These are phyloP conservation scores for Singerocomus inundabilis DNA, from an alignment of 1,284 basidiomycete species.

Conservation along the genomic window DNA sequence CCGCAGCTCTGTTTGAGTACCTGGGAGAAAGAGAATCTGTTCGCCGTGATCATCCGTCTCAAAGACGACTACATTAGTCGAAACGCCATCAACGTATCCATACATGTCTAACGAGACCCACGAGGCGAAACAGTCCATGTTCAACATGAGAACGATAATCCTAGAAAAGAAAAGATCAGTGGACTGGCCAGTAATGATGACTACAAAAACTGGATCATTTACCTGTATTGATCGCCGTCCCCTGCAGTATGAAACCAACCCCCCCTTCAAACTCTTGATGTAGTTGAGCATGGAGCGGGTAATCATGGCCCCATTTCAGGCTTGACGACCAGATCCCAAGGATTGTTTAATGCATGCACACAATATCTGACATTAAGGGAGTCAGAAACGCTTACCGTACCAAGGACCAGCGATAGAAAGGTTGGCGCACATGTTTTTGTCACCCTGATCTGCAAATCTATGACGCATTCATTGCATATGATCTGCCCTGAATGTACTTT, in stretches of 20 bases:
- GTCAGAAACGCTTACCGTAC: background rate
- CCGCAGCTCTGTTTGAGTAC: constrained; percentile 7
- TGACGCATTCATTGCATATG: too few relatives aligned
- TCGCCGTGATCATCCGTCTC: background rate
- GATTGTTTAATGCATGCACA: background rate
- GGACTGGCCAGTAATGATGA: background rate
- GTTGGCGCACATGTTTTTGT: background rate
- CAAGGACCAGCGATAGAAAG: too few relatives aligned
- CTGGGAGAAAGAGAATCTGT: constrained; percentile 18
- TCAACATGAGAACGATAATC: constrained; percentile 9
- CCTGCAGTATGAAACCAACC: background rate
- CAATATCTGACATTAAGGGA: background rate
- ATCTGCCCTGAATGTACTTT: background rate
- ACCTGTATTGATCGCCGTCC: constrained; percentile 22
- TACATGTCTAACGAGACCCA: constrained; percentile 24
- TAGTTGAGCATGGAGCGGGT: too few relatives aligned
- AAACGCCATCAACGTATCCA: constrained; percentile 27
- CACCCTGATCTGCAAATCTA: background rate
- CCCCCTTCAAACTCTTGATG: too few relatives aligned
- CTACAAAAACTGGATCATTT: background rate
- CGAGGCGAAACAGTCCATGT: constrained; percentile 21
- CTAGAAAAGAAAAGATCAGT: constrained; percentile 2
- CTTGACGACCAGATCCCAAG: too few relatives aligned
- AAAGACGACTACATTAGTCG: constrained; percentile 21
- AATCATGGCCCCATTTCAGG: too few relatives aligned